phyloP scores from a whole-genome alignment of 768 basidiomycete species.

The Neoboletus magnificus region DNA sequence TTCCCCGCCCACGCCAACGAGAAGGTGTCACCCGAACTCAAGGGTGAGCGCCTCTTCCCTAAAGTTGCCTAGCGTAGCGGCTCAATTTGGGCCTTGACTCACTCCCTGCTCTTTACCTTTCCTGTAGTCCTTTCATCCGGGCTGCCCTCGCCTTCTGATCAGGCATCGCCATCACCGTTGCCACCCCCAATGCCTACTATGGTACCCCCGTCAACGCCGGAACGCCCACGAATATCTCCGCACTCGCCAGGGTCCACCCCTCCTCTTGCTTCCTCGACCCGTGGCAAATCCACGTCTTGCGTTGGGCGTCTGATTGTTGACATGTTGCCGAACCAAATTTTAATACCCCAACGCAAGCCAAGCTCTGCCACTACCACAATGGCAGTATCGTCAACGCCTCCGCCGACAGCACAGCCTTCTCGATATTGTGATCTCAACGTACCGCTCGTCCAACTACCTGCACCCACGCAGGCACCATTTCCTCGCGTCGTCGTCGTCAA shows the following conservation, averaged over 20 bases:
- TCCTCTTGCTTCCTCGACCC: slow-evolving; percentile 7
- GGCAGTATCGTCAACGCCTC: slow-evolving; percentile 3
- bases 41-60: slow-evolving; percentile 15
- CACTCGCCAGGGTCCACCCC: slow-evolving; percentile 12
- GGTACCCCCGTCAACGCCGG: slow-evolving; percentile 27
- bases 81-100: slow-evolving; percentile 15
- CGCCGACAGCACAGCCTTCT: slow-evolving; percentile 1
- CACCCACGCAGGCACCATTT: slow-evolving; percentile 30
- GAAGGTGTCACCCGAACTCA: slow-evolving; percentile 11
- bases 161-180: slow-evolving; percentile 27
- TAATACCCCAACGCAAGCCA: slow-evolving; percentile 20
- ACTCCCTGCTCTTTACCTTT: slow-evolving; percentile 15
- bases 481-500: slow-evolving; percentile 68
- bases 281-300: slow-evolving; percentile 25
- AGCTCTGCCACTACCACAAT: slow-evolving; percentile 1
- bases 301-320: slow-evolving; percentile 55
- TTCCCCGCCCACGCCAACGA: slow-evolving; percentile 22
- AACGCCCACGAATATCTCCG: slow-evolving; percentile 28
- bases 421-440: slow-evolving; percentile 17
- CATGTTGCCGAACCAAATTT: slow-evolving; percentile 48
- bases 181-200: slow-evolving; percentile 16
- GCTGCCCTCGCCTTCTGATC: slow-evolving; percentile 30
- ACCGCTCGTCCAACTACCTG: slow-evolving; percentile 29
- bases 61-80: slow-evolving; percentile 5
- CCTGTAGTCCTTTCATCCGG: slow-evolving; percentile 23